These are phyloP conservation scores for Schizonepeta tenuifolia DNA, from an alignment of 257 asterid genomes.

Conservation along the genomic window DNA sequence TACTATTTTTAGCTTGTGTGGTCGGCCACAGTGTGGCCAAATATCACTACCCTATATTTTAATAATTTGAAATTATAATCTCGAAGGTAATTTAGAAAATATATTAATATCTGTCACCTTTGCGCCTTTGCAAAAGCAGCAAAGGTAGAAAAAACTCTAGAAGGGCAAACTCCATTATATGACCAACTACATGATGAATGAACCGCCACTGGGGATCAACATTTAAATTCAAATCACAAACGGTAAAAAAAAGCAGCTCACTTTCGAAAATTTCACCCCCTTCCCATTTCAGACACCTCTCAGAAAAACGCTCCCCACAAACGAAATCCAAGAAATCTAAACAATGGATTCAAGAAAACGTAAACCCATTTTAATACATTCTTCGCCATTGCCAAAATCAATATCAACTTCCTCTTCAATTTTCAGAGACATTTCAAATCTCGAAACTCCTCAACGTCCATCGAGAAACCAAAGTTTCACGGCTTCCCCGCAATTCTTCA, in stretches of 20 bases:
- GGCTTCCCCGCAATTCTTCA: slow-evolving; percentile 59
- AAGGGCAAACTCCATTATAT: slow-evolving; percentile 36
- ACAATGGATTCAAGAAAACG: slow-evolving; percentile 49
- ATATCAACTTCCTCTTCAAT: slow-evolving; percentile 37
- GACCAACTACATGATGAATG: background rate
- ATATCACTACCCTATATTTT: no score
- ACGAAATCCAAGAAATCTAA: background rate
- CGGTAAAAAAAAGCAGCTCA: slow-evolving; percentile 15
- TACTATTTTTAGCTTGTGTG: no score
- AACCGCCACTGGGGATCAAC: slow-evolving; percentile 43
- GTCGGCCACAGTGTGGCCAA: no score
- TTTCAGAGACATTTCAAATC: slow-evolving; percentile 68
- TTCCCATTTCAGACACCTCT: slow-evolving; percentile 12
- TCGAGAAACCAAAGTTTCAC: slow-evolving; percentile 37
- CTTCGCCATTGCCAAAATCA: slow-evolving; percentile 49
- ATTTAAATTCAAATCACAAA: slow-evolving; percentile 54
- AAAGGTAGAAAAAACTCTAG: background rate
- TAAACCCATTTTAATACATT: slow-evolving; percentile 29
- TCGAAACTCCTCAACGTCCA: slow-evolving; percentile 67
- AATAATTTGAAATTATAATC: no score
- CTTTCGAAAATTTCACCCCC: slow-evolving; percentile 10
- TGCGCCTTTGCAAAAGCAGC: no score
- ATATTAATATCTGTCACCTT: no score
- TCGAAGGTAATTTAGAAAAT: no score
- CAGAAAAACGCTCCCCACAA: slow-evolving; percentile 22